These are phyloP conservation scores for Xylaria palmicola DNA, from an alignment of 495 filamentous ascomycete genomes.

Conservation along the genomic window DNA sequence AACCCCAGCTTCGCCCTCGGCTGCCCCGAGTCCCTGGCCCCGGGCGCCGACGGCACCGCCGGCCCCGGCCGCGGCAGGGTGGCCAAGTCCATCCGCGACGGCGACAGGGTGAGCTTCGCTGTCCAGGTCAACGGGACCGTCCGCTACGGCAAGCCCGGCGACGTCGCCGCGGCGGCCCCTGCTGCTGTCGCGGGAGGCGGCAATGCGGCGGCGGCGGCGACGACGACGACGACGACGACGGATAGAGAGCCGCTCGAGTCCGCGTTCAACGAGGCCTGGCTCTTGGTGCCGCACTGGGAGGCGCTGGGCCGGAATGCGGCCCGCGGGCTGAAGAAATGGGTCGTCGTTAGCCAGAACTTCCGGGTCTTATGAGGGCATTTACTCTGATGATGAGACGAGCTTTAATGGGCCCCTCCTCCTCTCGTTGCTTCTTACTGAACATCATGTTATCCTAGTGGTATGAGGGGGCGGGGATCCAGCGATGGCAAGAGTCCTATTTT, in stretches of 20 bases:
- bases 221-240: too few relatives aligned
- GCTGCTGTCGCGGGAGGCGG: not conserved
- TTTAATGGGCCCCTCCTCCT: too few relatives aligned
- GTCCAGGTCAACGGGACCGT: slow-evolving; percentile 68
- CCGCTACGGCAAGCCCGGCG: slow-evolving; percentile 45
- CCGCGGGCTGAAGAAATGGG: slow-evolving; percentile 52
- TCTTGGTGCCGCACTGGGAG: slow-evolving; percentile 74
- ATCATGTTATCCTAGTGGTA: too few relatives aligned
- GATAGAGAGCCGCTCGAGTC: slow-evolving; percentile 55
- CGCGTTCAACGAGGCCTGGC: slow-evolving; percentile 72
- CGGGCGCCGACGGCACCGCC: not conserved
- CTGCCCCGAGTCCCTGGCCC: slow-evolving; percentile 26
- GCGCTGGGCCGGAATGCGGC: slow-evolving; percentile 38
- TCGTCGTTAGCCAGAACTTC: slow-evolving; percentile 75
- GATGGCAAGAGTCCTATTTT: too few relatives aligned
- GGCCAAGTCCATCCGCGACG: slow-evolving; percentile 34
- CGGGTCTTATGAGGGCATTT: slow-evolving; percentile 47
- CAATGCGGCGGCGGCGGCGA: slow-evolving; percentile 22
- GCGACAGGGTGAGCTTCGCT: slow-evolving; percentile 65
- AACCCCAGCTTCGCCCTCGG: slow-evolving; percentile 59
- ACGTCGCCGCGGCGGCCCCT: not conserved
- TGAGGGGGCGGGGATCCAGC: too few relatives aligned
- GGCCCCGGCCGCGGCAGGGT: slow-evolving; percentile 5
- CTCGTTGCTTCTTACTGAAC: too few relatives aligned
- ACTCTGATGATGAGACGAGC: too few relatives aligned